Evolutionary conservation across 2,329 filamentous ascomycete species (phyloP), one percentile per base, ranked within the genome.

Genomic region (Pestalotiopsis sp.): DNA sequence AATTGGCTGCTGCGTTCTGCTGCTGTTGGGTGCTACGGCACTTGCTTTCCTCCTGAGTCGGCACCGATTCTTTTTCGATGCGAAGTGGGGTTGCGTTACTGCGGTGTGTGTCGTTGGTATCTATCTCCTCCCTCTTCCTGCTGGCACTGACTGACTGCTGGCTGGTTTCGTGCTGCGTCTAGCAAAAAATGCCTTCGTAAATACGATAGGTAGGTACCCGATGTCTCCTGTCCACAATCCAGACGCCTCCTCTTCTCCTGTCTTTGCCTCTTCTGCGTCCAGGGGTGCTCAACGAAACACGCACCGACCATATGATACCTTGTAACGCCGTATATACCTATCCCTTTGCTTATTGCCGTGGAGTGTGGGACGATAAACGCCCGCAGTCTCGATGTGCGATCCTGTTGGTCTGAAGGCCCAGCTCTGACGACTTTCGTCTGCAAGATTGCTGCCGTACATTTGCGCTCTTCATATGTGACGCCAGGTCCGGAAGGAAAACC

Each of bases 21-120:
- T 52, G 17, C 45, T n/a, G 17, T 31, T 31, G 27, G 27, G 27
- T 31, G 27, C 27, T 31, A 31, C 27, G 27, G 27, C 27, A 31
- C 45, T 52, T 52, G 7, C n/a, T 20, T 20, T 59, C 27, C 40
- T 60, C 65, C 56, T 66, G 65, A 59, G 40, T 45, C 65, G 65
- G 58, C 52, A 66, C 65, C 65, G 65, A 66, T 60, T 66, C 65
- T 59, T 66, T 66, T 60, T 66, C 65, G 63, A 60, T 60, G 31
- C 65, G 65, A 66, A 66, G 65, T 66, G 65, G 65, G 65, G 65
- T 52, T 52, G 27, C 6, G n/a, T 20, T n/a, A 27, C 23, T 52
- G 31, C 38, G 62, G 62, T 65, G 41, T 52, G 59, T 61, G 59
- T 61, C 59, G 59, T 61, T 52, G 45, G 45, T 52, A 52, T 52